A percentile compares a stretch with the other conserved stretches of the same genome.
phyloP scores from a whole-genome alignment of 2,329 filamentous ascomycete genomes.

The Colletotrichum australisinense region DNA sequence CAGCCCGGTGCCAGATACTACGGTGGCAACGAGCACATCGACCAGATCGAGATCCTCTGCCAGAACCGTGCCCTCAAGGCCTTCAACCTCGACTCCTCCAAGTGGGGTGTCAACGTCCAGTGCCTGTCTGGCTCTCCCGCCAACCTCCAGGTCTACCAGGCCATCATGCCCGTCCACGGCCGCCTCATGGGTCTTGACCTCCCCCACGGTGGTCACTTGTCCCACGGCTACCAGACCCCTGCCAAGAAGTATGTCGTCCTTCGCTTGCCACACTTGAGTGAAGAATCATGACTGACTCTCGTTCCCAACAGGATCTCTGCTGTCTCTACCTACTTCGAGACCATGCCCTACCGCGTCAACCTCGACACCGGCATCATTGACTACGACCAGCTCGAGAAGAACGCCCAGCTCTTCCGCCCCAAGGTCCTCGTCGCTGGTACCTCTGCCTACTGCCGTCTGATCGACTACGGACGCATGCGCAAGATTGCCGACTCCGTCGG shows the following conservation, averaged over 20 bases:
- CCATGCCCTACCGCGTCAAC: constrained; percentile 93
- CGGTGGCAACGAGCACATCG: constrained; percentile 98
- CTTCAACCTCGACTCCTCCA: constrained; percentile 85
- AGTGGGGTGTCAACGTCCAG: constrained; percentile 99
- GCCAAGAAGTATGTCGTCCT: constrained; percentile 78
- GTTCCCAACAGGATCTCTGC: constrained; percentile 78
- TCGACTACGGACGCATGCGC: constrained; percentile 96
- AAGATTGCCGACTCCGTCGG: constrained; percentile 94
- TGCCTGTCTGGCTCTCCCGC: constrained; percentile 92
- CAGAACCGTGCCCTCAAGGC: constrained; percentile 92
- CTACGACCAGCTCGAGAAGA: constrained; percentile 92
- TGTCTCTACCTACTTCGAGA: constrained; percentile 99
- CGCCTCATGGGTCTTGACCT: constrained; percentile 97
- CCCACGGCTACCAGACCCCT: constrained; percentile 97
- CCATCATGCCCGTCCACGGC: constrained; percentile 94
- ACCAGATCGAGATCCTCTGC: constrained; percentile 94
- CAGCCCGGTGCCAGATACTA: constrained; percentile 99
- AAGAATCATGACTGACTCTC: not conserved
- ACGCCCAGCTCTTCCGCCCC: constrained; percentile 91
- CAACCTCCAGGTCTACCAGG: constrained; percentile 98
- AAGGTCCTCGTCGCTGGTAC: constrained; percentile 97
- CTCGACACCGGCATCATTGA: constrained; percentile 95
- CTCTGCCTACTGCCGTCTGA: constrained; percentile 96
- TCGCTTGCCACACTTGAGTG: no score
- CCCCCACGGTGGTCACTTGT: constrained; percentile 93